These are phyloP conservation scores for Chlamydomonas eustigma DNA, from an alignment of 139 green algal species.

Conservation along the genomic window DNA sequence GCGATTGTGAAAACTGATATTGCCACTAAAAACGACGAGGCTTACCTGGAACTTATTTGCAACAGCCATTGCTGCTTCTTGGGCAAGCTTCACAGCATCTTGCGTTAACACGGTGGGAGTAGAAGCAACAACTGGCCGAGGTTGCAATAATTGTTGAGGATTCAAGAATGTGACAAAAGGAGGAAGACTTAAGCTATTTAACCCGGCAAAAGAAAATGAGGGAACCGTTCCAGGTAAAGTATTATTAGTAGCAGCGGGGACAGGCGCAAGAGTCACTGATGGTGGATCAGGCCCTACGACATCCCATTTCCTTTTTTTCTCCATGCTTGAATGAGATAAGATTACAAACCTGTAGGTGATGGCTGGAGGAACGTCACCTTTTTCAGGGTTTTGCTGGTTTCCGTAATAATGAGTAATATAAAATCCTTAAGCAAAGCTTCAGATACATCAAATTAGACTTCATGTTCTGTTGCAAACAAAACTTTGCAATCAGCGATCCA, in stretches of 20 bases:
- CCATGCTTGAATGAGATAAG: too few relatives aligned
- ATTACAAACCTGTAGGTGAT: too few relatives aligned
- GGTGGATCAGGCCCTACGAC: constrained; percentile 7
- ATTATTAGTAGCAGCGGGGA: background rate
- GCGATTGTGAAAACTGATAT: too few relatives aligned
- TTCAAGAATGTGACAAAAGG: background rate
- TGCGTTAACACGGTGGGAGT: background rate
- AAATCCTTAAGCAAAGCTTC: too few relatives aligned
- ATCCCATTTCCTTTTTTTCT: constrained; percentile 35
- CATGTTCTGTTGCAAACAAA: too few relatives aligned
- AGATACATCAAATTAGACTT: too few relatives aligned
- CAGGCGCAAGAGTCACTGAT: background rate
- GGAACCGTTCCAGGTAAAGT: background rate
- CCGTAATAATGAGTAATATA: too few relatives aligned
- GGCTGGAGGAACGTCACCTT: too few relatives aligned
- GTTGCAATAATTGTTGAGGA: background rate
- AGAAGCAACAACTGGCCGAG: background rate
- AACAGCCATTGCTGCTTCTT: constrained; percentile 19
- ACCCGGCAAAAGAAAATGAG: background rate
- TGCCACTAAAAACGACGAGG: too few relatives aligned
- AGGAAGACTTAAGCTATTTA: background rate
- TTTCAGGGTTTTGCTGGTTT: too few relatives aligned
- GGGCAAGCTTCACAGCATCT: constrained; percentile 1
- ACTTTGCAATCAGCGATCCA: too few relatives aligned
- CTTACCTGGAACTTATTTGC: constrained; percentile 11